Evolutionary conservation across 495 filamentous ascomycete genomes (phyloP).

Genomic region (Tuber melanosporum): DNA sequence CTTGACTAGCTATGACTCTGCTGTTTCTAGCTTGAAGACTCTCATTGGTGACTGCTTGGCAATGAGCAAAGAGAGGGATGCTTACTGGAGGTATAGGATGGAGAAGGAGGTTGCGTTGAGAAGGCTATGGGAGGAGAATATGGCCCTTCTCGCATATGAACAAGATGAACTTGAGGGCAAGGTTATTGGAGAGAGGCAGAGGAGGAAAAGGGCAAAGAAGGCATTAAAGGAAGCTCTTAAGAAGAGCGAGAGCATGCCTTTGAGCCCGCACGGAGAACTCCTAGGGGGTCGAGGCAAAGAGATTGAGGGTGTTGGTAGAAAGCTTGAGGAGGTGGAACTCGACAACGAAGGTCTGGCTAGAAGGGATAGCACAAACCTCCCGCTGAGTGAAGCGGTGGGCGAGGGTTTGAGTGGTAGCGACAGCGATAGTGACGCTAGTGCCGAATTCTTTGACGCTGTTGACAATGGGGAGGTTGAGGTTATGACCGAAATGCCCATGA

Average conservation of each 20-base stretch:
- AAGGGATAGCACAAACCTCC: conserved; percentile 13
- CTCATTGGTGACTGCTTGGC: conserved; percentile 80
- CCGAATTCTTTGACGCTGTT: conserved; percentile 96
- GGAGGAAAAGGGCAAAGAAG: conserved; percentile 79
- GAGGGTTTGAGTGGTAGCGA: conserved; percentile 46
- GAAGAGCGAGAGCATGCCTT: conserved; percentile 38
- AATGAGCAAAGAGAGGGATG: conserved; percentile 86
- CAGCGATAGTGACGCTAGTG: conserved; percentile 74
- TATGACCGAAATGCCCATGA: conserved; percentile 51
- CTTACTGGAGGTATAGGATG: conserved; percentile 92
- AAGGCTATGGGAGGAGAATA: conserved; percentile 96
- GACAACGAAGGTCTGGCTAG: conserved; percentile 25
- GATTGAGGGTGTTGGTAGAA: conserved; percentile 36
- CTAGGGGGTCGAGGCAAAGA: not conserved
- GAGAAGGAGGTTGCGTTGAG: conserved; percentile 82
- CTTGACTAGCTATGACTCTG: conserved; percentile 78
- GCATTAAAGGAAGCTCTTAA: conserved; percentile 83
- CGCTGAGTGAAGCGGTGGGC: conserved; percentile 8
- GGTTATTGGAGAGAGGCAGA: conserved; percentile 83
- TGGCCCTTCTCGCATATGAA: conserved; percentile 85
- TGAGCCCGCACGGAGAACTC: conserved; percentile 14
- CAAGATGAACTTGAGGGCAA: conserved; percentile 83
- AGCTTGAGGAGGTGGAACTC: conserved; percentile 41
- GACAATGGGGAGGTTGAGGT: conserved; percentile 88
- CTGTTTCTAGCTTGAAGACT: conserved; percentile 77